Evolutionary conservation across 2,329 filamentous ascomycete genomes (phyloP).

Genomic region (Fusarium continuum): DNA sequence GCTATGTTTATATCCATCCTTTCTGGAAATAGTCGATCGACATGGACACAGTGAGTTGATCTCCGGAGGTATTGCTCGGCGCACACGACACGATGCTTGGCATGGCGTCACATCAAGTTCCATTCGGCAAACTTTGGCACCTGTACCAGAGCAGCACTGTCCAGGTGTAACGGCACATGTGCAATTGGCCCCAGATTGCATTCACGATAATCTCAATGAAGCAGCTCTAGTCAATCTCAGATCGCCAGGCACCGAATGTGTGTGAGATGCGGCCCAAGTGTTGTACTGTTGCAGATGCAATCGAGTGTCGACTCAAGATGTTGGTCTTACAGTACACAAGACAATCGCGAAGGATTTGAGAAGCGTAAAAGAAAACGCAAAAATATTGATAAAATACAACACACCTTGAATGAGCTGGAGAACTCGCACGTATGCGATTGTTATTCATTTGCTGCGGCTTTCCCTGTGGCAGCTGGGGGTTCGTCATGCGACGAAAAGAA

Average conservation of each 20-base stretch:
- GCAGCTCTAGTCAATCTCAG: background rate
- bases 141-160: too few relatives aligned
- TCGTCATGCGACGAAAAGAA: constrained; percentile 55
- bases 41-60: background rate
- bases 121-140: too few relatives aligned
- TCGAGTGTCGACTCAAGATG: background rate
- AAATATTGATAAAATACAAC: constrained; percentile 16
- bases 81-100: constrained; percentile 12
- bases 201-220: background rate
- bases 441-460: constrained; percentile 56
- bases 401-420: constrained; percentile 61
- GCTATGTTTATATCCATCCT: background rate
- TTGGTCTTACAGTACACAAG: background rate
- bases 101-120: constrained; percentile 11
- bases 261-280: background rate
- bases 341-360: background rate
- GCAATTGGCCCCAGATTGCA: background rate
- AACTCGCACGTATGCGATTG: constrained; percentile 55
- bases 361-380: background rate
- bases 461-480: constrained; percentile 60
- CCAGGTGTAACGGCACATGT: background rate
- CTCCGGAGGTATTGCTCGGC: background rate
- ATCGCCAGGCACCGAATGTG: background rate
- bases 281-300: background rate
- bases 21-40: background rate